phyloP scores from a whole-genome alignment of 176 grass and related monocot genomes.

The Aegilops tauschii region DNA sequence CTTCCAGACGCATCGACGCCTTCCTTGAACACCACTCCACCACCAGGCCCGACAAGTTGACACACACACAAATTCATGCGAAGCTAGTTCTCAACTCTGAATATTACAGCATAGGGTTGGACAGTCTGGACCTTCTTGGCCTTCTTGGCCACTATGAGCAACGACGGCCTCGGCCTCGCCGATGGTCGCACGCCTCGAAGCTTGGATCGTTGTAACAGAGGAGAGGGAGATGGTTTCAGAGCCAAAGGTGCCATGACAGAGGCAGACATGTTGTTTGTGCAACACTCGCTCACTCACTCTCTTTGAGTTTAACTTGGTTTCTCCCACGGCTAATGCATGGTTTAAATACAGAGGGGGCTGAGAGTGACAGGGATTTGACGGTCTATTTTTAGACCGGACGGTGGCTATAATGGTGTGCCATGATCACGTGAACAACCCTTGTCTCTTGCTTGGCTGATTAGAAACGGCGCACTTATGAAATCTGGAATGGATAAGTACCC shows the following conservation, averaged over 20 bases:
- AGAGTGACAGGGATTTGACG: constrained; percentile 5
- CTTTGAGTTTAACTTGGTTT: background rate
- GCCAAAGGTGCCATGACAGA: constrained; percentile 24
- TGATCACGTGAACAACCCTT: constrained; percentile 25
- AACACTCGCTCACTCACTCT: background rate
- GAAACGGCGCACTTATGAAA: background rate
- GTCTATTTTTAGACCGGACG: constrained; percentile 17
- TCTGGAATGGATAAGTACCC: constrained; percentile 18
- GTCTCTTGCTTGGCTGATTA: constrained; percentile 11
- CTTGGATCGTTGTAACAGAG: background rate
- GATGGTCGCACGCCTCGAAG: background rate
- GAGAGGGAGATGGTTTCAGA: constrained; percentile 28
- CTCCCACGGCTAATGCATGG: background rate
- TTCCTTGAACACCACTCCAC: constrained; percentile 43
- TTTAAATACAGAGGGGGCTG: constrained; percentile 24
- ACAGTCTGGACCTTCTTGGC: constrained; percentile 60
- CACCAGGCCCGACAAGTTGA: constrained; percentile 40
- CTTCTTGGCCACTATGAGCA: constrained; percentile 33
- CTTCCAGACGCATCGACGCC: constrained; percentile 57
- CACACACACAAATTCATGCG: constrained; percentile 2
- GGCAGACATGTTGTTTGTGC: background rate
- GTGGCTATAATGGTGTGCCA: constrained; percentile 9
- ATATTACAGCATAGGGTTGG: constrained; percentile 23
- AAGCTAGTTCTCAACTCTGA: background rate
- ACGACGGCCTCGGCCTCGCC: constrained; percentile 12